Conservation (phyloP, 257 asterid genomes). For the Penstemon eatonii region DNA sequence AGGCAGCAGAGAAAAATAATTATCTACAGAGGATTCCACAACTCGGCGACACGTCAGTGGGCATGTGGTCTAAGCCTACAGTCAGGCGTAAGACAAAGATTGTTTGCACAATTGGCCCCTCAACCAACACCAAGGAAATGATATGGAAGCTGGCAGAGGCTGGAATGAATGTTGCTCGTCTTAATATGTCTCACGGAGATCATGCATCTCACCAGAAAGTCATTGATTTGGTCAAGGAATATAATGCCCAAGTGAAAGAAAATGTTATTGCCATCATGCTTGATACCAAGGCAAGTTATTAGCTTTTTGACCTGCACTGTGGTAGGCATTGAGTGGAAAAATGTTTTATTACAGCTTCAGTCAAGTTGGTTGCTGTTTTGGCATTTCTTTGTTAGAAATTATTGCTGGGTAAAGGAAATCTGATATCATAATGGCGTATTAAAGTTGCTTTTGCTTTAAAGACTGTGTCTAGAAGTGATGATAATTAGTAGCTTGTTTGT, state of each 20-base stretch:
- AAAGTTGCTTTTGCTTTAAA: neutral
- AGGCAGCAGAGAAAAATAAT: constrained; percentile 50
- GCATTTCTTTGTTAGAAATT: constrained; percentile 2
- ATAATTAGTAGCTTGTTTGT: neutral
- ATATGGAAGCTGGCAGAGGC: constrained; percentile 90
- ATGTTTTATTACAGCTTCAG: neutral
- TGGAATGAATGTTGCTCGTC: constrained; percentile 89
- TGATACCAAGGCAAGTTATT: constrained; percentile 65
- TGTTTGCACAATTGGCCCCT: constrained; percentile 89
- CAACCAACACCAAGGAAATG: constrained; percentile 75
- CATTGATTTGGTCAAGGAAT: constrained; percentile 78
- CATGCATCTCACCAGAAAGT: constrained; percentile 90
- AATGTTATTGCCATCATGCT: constrained; percentile 87
- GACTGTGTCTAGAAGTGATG: neutral
- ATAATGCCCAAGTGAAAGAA: constrained; percentile 69
- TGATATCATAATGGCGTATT: neutral
- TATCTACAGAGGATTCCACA: constrained; percentile 50
- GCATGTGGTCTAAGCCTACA: constrained; percentile 71
- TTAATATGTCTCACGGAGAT: constrained; percentile 89
- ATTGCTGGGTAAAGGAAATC: constrained; percentile 1
- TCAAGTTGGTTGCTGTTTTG: constrained; percentile 16
- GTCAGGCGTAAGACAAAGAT: constrained; percentile 84
- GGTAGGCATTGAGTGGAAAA: neutral
- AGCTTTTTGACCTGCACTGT: constrained; percentile 12
- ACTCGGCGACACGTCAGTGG: constrained; percentile 50